Conservation (phyloP, 257 asterid genomes). For the Leptodermis oblonga region DNA sequence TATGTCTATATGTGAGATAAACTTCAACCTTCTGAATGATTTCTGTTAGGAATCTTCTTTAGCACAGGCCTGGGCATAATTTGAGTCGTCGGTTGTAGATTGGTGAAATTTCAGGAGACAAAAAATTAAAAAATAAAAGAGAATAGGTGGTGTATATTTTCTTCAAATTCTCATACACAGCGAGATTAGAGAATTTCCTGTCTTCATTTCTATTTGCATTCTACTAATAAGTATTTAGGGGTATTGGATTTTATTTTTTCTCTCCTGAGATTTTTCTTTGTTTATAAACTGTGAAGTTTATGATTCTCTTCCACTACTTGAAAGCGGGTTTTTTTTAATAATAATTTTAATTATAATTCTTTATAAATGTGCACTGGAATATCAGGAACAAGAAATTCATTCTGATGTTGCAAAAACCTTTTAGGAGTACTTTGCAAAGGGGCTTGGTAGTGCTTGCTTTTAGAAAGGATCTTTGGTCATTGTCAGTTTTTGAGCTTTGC, state of each 20-base stretch:
- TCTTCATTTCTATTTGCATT: not conserved
- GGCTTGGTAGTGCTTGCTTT: not conserved
- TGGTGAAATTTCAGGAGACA: not conserved
- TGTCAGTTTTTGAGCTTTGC: not conserved
- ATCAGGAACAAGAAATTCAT: not conserved
- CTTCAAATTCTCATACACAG: not conserved
- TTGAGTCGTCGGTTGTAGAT: not conserved
- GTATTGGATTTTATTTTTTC: not conserved
- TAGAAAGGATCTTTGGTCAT: not conserved
- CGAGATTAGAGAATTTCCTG: not conserved
- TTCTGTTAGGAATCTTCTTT: not conserved
- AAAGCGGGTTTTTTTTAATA: too few species aligned
- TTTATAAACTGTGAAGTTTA: not conserved
- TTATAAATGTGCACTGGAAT: not conserved
- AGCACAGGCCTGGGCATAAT: not conserved
- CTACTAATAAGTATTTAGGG: not conserved
- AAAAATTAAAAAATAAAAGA: not conserved
- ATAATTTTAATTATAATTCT: not conserved
- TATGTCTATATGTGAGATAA: not conserved
- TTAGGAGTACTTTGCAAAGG: not conserved
- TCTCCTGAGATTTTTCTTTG: not conserved
- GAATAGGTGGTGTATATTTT: not conserved
- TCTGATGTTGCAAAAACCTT: not conserved
- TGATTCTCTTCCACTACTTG: not conserved
- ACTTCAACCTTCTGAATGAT: not conserved